These are phyloP conservation scores for Bruguiera hainesii DNA, from an alignment of 441 rosid genomes.

Conservation along the genomic window DNA sequence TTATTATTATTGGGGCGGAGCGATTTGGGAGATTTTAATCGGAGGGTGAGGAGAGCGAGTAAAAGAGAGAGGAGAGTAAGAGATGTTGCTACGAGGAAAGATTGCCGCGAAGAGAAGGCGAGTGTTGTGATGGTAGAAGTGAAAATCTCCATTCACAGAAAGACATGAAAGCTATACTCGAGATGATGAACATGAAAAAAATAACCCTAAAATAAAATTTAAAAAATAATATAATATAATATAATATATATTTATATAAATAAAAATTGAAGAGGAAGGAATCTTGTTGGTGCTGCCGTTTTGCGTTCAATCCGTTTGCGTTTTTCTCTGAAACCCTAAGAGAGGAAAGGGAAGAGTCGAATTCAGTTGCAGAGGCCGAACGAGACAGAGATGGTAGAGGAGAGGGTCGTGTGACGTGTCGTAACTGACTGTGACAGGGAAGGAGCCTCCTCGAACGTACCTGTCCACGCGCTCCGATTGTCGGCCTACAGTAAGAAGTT, in stretches of 20 bases:
- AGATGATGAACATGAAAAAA: constrained; percentile 18
- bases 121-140: constrained; percentile 43
- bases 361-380: neutral
- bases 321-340: constrained; percentile 13
- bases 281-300: neutral
- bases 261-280: too few relatives aligned
- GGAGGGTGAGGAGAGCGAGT: constrained; percentile 32
- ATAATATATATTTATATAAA: too few relatives aligned
- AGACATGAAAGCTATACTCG: constrained; percentile 46
- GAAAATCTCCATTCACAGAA: constrained; percentile 43
- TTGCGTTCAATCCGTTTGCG: neutral
- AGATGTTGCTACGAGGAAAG: constrained; percentile 49
- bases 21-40: constrained; percentile 34
- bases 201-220: too few relatives aligned
- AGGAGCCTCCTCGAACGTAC: too few relatives aligned
- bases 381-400: neutral
- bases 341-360: constrained; percentile 1
- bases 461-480: too few relatives aligned
- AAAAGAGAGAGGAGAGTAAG: constrained; percentile 42
- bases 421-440: too few relatives aligned
- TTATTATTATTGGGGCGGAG: constrained; percentile 1
- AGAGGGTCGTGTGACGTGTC: neutral
- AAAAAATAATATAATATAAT: too few relatives aligned
- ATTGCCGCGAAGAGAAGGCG: constrained; percentile 33
- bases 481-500: too few relatives aligned